A percentile compares a stretch with the other conserved stretches of the same genome.
phyloP scores from a whole-genome alignment of 257 asterid species.

The Striga asiatica region DNA sequence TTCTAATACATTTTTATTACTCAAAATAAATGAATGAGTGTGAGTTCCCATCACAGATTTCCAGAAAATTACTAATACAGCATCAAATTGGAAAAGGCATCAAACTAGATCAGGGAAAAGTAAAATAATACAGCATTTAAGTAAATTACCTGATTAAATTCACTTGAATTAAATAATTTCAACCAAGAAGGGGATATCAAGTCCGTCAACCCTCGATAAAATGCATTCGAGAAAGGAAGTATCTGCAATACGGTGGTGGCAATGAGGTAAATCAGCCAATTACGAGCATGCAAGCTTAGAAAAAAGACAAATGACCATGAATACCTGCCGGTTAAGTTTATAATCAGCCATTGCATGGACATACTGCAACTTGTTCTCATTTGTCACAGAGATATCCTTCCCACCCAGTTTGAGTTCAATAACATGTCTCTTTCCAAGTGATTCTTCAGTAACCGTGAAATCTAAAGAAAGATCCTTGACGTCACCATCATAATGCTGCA shows the following conservation, averaged over 20 bases:
- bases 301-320: constrained; percentile 12
- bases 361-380: constrained; percentile 93
- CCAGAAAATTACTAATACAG: constrained; percentile 9
- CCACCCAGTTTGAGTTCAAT: constrained; percentile 94
- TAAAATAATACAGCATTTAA: constrained; percentile 11
- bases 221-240: constrained; percentile 91
- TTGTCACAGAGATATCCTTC: constrained; percentile 62
- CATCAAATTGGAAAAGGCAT: too few relatives aligned
- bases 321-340: constrained; percentile 95
- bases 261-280: constrained; percentile 22
- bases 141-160: constrained; percentile 82
- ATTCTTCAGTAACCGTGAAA: constrained; percentile 92
- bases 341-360: constrained; percentile 94
- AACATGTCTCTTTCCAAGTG: constrained; percentile 59
- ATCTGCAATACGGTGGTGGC: constrained; percentile 44
- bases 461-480: constrained; percentile 71
- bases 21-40: too few relatives aligned
- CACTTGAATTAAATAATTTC: constrained; percentile 85
- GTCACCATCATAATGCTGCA: constrained; percentile 94
- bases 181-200: constrained; percentile 92
- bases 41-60: constrained; percentile 1
- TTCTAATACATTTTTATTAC: background rate
- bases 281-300: constrained; percentile 16
- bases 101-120: constrained; percentile 1
- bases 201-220: constrained; percentile 86